Evolutionary conservation across 2,329 filamentous ascomycete genomes (phyloP).

Genomic region (Domatiomyces catenatus): DNA sequence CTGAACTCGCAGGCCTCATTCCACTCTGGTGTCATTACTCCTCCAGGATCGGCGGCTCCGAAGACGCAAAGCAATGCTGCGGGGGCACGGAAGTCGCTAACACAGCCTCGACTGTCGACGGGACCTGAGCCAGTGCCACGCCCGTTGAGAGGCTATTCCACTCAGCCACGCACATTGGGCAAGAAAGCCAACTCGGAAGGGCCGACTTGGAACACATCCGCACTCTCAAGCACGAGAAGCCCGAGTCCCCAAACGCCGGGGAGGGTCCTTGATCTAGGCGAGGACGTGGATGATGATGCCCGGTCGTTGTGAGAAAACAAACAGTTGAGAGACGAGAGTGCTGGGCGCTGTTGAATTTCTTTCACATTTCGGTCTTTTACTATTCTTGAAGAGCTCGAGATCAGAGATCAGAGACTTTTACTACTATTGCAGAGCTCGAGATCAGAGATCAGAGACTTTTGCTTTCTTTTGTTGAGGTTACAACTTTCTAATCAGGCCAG

Average conservation of each 20-base stretch:
- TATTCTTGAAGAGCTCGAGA: neutral
- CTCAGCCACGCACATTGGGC: constrained; percentile 9
- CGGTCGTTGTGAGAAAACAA: constrained; percentile 4
- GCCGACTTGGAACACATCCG: constrained; percentile 3
- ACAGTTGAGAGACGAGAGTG: neutral
- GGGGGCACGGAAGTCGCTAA: constrained; percentile 5
- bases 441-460: too few species aligned
- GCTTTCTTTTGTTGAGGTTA: too few species aligned
- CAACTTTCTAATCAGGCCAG: too few species aligned
- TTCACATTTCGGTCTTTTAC: neutral
- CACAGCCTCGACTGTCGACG: constrained; percentile 20
- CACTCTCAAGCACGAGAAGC: constrained; percentile 6
- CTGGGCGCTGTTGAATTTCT: neutral
- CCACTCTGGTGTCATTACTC: constrained; percentile 70
- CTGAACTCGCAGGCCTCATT: constrained; percentile 35
- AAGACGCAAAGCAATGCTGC: constrained; percentile 31
- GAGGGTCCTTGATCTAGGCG: constrained; percentile 44
- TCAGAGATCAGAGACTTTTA: neutral
- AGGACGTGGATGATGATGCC: constrained; percentile 26
- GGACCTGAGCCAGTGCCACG: constrained; percentile 11
- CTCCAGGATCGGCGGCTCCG: constrained; percentile 60
- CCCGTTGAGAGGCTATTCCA: constrained; percentile 12
- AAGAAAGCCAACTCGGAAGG: constrained; percentile 4
- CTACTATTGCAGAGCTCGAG: too few species aligned
- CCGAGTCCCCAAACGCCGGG: constrained; percentile 22